Evolutionary conservation across 2,329 filamentous ascomycete genomes (phyloP), one percentile per base, ranked within the genome.

Genomic region (Calonectria honghensis): DNA sequence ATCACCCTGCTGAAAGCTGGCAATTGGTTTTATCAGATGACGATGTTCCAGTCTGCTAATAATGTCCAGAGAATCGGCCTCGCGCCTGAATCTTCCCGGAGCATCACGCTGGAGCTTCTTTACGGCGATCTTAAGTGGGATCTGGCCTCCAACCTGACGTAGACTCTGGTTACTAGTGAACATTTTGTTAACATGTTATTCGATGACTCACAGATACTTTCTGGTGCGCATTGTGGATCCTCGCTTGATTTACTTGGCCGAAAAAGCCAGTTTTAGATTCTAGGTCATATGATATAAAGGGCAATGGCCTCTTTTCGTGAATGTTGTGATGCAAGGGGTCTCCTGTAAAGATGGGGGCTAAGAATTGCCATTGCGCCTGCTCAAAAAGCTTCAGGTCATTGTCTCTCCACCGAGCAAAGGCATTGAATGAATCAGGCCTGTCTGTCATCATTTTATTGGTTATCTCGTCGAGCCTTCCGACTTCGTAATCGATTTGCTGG

Each of bases 261-360:
- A 59, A 59, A 59, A 37, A 59, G 1, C 54, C 54, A 24, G 54
- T 59, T 37, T 59, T 59, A 13, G n/a, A 59, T 7, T 59, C 32
- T 1, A 20, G 6, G 5, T 59, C 54, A 37, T 59, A 59, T 24
- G 31, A 24, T 2, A 59, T 37, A 2, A 59, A 59, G 24, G 54
- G 54, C 20, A 59, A 37, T n/a, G 54, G 54, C 7, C 54, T 37
- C 20, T 59, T 59, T 14, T 59, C 32, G 20, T 59, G 54, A 13
- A 59, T 14, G 10, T 59, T 37, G 10, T 59, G 54, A 37, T 59
- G 54, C 2, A 59, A n/a, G 18, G 54, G 54, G 24, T 59, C 14
- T 24, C 54, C 32, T 6, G 54, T 59, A 11, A 59, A 59, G 1
- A 59, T 16, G 4, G 54, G 54, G 10, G 54, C 54, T 7, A 59